Conservation (phyloP, 1,284 basidiomycete species). For the Irpex sp. region DNA sequence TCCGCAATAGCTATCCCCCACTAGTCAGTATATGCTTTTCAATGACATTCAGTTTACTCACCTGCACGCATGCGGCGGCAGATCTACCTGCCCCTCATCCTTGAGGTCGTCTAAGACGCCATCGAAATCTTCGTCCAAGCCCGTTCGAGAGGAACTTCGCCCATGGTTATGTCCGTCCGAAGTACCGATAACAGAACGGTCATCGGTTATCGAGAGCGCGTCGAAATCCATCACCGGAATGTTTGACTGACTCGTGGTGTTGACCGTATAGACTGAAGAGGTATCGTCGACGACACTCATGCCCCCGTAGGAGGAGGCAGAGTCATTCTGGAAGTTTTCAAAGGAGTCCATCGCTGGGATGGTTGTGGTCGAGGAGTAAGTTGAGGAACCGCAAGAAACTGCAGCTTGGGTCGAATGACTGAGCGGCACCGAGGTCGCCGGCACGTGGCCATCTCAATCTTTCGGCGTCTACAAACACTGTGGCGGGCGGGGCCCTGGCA, state of each 20-base stretch:
- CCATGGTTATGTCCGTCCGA: conserved; percentile 32
- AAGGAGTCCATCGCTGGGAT: conserved; percentile 68
- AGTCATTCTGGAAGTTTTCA: conserved; percentile 84
- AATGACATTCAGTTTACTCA: conserved; percentile 34
- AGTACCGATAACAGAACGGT: conserved; percentile 35
- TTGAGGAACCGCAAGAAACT: not conserved
- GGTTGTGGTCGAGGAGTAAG: not conserved
- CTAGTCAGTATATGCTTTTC: conserved; percentile 4
- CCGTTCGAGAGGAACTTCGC: conserved; percentile 28
- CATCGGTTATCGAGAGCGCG: conserved; percentile 60
- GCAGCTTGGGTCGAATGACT: not conserved
- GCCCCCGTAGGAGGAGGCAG: conserved; percentile 73
- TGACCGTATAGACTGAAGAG: conserved; percentile 79
- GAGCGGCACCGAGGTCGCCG: not conserved
- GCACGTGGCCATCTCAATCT: not conserved
- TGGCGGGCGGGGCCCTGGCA: not conserved
- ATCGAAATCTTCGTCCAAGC: conserved; percentile 82
- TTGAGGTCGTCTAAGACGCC: conserved; percentile 84
- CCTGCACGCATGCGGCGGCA: conserved; percentile 94
- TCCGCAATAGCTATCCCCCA: conserved; percentile 83
- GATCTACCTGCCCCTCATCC: conserved; percentile 79
- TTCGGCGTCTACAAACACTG: not conserved
- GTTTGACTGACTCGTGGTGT: conserved; percentile 39
- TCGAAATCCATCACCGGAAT: conserved; percentile 57
- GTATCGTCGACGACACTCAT: conserved; percentile 79